Conservation (phyloP, 495 filamentous ascomycete species). For the Rostrohypoxylon terebratum region DNA sequence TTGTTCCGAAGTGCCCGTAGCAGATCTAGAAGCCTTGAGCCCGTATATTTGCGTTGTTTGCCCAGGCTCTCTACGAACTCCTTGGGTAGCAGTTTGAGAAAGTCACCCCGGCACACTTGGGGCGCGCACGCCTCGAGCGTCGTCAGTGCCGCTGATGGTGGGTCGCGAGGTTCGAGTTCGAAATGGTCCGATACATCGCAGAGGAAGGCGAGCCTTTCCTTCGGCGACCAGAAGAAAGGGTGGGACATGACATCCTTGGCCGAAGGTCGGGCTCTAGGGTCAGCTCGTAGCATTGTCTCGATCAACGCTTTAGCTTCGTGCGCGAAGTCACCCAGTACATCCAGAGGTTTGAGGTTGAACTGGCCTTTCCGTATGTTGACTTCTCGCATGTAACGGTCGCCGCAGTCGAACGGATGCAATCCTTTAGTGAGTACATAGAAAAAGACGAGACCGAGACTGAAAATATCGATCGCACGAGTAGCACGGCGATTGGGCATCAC, state of each 20-base stretch:
- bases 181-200: conserved; percentile 96
- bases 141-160: conserved; percentile 75
- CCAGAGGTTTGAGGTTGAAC: conserved; percentile 76
- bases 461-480: conserved; percentile 95
- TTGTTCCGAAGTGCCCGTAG: conserved; percentile 94
- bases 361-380: conserved; percentile 93
- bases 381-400: conserved; percentile 92
- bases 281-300: conserved; percentile 79
- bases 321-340: conserved; percentile 80
- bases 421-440: conserved; percentile 95
- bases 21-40: conserved; percentile 82
- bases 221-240: conserved; percentile 94
- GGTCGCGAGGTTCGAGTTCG: conserved; percentile 87
- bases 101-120: conserved; percentile 68
- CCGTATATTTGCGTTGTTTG: conserved; percentile 96
- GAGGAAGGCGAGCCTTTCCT: conserved; percentile 89
- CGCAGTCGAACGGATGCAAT: conserved; percentile 92
- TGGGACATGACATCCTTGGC: conserved; percentile 84
- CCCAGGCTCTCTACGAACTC: conserved; percentile 87
- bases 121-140: conserved; percentile 61
- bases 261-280: conserved; percentile 77
- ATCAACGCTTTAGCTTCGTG: conserved; percentile 90
- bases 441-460: conserved; percentile 94
- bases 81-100: conserved; percentile 78
- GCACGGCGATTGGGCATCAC: conserved; percentile 77